phyloP scores from a whole-genome alignment of 208 protist genomes.

The Endotrypanum monterogeii region DNA sequence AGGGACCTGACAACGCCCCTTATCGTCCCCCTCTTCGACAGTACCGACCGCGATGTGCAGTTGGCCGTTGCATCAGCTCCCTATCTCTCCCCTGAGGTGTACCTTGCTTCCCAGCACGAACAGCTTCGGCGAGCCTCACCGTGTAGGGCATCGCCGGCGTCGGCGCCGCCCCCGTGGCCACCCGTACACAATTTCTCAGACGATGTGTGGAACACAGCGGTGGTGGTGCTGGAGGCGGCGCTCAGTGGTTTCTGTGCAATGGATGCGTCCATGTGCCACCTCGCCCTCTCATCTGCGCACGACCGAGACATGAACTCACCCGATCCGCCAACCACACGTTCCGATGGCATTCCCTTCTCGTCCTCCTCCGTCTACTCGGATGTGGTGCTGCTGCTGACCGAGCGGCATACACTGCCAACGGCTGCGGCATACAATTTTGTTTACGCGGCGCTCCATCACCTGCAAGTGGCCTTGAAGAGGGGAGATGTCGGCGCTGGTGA shows the following conservation, averaged over 20 bases:
- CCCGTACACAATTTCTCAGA: constrained; percentile 63
- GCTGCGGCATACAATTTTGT: constrained; percentile 71
- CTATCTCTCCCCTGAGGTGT: constrained; percentile 75
- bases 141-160: neutral
- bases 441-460: constrained; percentile 66
- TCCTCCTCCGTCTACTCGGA: constrained; percentile 56
- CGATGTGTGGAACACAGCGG: constrained; percentile 79
- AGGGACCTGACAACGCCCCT: neutral
- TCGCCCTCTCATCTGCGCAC: constrained; percentile 7
- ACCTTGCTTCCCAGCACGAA: constrained; percentile 19
- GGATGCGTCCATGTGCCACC: constrained; percentile 28
- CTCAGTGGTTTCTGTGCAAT: constrained; percentile 47
- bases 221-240: constrained; percentile 66
- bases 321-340: neutral
- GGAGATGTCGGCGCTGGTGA: neutral
- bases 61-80: constrained; percentile 39
- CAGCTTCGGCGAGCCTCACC: neutral
- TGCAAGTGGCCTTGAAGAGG: neutral
- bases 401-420: constrained; percentile 26
- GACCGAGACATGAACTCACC: neutral
- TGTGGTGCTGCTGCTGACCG: constrained; percentile 33
- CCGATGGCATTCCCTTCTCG: neutral
- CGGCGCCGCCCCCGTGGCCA: neutral
- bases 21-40: constrained; percentile 60
- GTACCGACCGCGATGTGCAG: constrained; percentile 31